Conservation (phyloP, 371 early-diverging fungal species). For the Mortierella sp. region DNA sequence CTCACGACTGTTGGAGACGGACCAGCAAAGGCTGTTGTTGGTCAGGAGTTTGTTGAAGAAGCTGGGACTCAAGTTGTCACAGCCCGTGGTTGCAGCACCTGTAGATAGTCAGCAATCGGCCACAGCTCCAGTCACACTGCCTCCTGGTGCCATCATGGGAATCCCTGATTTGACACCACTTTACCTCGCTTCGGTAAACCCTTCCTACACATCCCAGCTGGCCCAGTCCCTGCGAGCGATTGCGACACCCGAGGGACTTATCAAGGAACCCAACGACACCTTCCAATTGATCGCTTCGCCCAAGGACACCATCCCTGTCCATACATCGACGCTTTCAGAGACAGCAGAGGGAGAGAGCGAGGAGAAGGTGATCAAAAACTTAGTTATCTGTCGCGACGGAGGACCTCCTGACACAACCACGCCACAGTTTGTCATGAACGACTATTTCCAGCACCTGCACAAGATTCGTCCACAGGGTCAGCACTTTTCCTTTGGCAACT, state of each 20-base stretch:
- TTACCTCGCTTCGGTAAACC: conserved; percentile 65
- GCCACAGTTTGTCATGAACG: conserved; percentile 61
- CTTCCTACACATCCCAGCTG: conserved; percentile 45
- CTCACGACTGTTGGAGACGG: conserved; percentile 59
- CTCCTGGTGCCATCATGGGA: conserved; percentile 50
- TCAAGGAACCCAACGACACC: conserved; percentile 59
- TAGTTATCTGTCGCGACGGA: conserved; percentile 39
- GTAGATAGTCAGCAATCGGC: neutral
- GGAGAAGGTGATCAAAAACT: conserved; percentile 41
- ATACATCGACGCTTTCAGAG: conserved; percentile 25
- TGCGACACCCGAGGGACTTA: conserved; percentile 27
- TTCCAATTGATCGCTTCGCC: conserved; percentile 57
- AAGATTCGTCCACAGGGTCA: conserved; percentile 24
- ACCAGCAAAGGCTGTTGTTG: conserved; percentile 64
- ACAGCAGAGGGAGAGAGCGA: conserved; percentile 32
- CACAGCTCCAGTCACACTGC: conserved; percentile 32
- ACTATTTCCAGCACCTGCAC: conserved; percentile 48
- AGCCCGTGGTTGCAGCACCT: neutral
- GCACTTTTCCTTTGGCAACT: conserved; percentile 74
- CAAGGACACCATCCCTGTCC: conserved; percentile 25
- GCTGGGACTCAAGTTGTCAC: conserved; percentile 66
- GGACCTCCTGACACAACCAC: conserved; percentile 54
- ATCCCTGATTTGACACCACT: conserved; percentile 66
- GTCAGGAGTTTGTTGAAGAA: conserved; percentile 63
- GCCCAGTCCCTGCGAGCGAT: conserved; percentile 33